A percentile compares a stretch with the other conserved stretches of the same genome.
Evolutionary conservation across 768 basidiomycete species (phyloP).

Genomic region (Tricholoma furcatifolium): DNA sequence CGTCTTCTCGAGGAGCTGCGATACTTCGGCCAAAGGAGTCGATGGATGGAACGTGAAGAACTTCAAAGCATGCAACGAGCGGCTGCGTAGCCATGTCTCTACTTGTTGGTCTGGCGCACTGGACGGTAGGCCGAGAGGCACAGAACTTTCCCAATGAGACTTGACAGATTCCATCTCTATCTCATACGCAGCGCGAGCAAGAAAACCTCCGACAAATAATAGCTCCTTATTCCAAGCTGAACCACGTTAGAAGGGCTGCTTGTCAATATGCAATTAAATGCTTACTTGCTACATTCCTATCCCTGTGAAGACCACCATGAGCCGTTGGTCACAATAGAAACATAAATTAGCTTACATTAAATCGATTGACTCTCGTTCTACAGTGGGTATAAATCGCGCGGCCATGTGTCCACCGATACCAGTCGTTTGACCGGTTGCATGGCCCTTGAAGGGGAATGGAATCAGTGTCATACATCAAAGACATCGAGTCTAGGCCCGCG

Average conservation of each 20-base stretch:
- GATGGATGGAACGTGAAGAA: conserved; percentile 91
- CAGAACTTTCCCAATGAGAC: conserved; percentile 56
- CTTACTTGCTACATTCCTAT: conserved; percentile 77
- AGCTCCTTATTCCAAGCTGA: conserved; percentile 91
- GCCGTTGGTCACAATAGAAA: neutral
- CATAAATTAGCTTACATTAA: conserved; percentile 58
- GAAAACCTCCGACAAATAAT: conserved; percentile 78
- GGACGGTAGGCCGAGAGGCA: conserved; percentile 26
- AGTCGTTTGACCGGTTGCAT: conserved; percentile 90
- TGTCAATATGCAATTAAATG: conserved; percentile 8
- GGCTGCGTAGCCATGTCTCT: conserved; percentile 48
- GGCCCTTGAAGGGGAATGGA: conserved; percentile 57
- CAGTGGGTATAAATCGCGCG: conserved; percentile 90
- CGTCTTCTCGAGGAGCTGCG: conserved; percentile 63
- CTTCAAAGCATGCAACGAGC: conserved; percentile 75
- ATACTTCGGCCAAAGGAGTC: conserved; percentile 82
- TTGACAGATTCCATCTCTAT: conserved; percentile 66
- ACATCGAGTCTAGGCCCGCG: conserved; percentile 17
- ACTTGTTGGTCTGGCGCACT: conserved; percentile 38
- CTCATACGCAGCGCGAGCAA: conserved; percentile 83
- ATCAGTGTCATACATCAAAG: neutral
- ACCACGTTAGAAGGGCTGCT: conserved; percentile 2
- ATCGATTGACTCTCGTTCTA: conserved; percentile 92
- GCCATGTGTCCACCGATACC: conserved; percentile 68
- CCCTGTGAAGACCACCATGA: conserved; percentile 40